These are phyloP conservation scores for Fusarium pseudoanthophilum DNA, from an alignment of 2,329 filamentous ascomycete genomes.

Conservation along the genomic window DNA sequence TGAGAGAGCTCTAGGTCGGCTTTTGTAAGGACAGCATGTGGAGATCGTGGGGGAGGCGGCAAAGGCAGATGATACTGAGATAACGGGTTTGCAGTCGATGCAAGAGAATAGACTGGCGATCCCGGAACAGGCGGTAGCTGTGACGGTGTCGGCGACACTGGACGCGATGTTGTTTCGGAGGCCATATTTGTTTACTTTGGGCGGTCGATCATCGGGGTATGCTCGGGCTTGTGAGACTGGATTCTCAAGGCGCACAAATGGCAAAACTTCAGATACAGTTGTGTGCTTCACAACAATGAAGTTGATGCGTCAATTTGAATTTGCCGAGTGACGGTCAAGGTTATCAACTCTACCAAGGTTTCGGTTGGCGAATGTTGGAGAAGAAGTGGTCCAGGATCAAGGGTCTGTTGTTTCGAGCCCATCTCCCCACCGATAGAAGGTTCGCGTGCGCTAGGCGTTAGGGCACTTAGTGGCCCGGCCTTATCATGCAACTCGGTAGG, in stretches of 20 bases:
- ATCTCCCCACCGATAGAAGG: conserved; percentile 38
- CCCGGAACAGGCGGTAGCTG: conserved; percentile 68
- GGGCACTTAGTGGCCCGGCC: conserved; percentile 36
- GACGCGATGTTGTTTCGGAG: conserved; percentile 47
- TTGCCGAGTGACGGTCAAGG: conserved; percentile 2
- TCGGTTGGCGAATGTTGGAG: conserved; percentile 41
- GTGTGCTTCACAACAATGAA: neutral
- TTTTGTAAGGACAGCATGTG: conserved; percentile 70
- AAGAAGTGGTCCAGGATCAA: conserved; percentile 21
- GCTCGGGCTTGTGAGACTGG: conserved; percentile 17
- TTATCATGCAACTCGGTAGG: conserved; percentile 13
- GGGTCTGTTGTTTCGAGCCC: conserved; percentile 13
- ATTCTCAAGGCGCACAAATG: neutral
- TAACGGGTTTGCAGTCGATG: conserved; percentile 69
- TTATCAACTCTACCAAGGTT: conserved; percentile 23
- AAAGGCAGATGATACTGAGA: conserved; percentile 69
- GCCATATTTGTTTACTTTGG: conserved; percentile 47
- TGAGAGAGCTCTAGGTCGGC: conserved; percentile 72
- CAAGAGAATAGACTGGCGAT: conserved; percentile 72
- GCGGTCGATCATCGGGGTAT: conserved; percentile 25
- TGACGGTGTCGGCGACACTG: conserved; percentile 64
- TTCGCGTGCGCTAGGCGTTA: conserved; percentile 28
- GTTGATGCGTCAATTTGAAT: conserved; percentile 9
- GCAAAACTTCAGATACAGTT: conserved; percentile 13
- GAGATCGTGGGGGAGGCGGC: conserved; percentile 68